Conservation (phyloP, 2,329 filamentous ascomycete genomes). For the Cercospora berteroae region DNA sequence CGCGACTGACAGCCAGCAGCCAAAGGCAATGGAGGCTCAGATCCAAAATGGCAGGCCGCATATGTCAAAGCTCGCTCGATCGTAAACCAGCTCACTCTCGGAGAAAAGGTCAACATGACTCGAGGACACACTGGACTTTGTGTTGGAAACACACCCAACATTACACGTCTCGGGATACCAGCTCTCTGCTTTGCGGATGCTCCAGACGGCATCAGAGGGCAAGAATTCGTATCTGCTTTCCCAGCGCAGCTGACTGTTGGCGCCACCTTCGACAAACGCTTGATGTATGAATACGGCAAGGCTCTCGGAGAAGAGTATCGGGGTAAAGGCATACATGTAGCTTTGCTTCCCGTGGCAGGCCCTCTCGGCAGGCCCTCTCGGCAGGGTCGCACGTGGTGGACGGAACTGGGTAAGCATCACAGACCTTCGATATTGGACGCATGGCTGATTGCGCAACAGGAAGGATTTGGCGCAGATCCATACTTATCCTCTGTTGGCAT, state of each 20-base stretch:
- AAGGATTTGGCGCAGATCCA: constrained; percentile 65
- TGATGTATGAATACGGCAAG: constrained; percentile 53
- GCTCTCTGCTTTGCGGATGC: constrained; percentile 41
- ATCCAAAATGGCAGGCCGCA: constrained; percentile 32
- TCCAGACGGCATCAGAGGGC: constrained; percentile 63
- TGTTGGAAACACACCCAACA: constrained; percentile 74
- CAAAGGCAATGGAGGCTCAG: constrained; percentile 26
- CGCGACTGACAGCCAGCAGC: constrained; percentile 19
- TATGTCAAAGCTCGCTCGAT: constrained; percentile 36
- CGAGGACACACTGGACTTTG: constrained; percentile 48
- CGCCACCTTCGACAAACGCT: constrained; percentile 53
- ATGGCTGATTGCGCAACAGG: no score
- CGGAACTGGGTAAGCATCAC: no score
- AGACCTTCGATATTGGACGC: no score
- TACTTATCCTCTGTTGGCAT: constrained; percentile 56
- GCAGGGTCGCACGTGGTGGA: constrained; percentile 30
- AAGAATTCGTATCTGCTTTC: constrained; percentile 73
- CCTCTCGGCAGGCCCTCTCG: constrained; percentile 47
- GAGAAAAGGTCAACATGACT: constrained; percentile 39
- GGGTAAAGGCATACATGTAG: constrained; percentile 35
- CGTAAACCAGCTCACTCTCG: constrained; percentile 37
- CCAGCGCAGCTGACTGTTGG: constrained; percentile 67
- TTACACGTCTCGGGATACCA: constrained; percentile 67
- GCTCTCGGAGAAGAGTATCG: constrained; percentile 50
- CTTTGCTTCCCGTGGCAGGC: constrained; percentile 67